A percentile compares a stretch with the other conserved stretches of the same genome.
Evolutionary conservation across 768 basidiomycete species (phyloP).

Genomic region (Serpula lacrymans): DNA sequence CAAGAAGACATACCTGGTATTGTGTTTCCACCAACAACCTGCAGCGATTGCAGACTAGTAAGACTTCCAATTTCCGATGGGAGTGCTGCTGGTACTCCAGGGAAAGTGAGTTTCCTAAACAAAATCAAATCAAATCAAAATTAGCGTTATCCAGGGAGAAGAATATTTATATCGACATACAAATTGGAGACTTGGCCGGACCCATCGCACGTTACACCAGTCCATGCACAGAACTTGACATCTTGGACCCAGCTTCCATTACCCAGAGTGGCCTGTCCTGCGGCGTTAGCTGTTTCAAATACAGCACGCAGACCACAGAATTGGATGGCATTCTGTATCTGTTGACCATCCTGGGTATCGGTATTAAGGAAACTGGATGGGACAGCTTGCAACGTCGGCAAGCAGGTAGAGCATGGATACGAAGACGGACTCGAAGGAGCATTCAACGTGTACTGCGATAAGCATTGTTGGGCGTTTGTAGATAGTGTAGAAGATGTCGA

Average conservation of each 20-base stretch:
- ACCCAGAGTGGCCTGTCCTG: constrained; percentile 36
- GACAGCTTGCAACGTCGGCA: constrained; percentile 36
- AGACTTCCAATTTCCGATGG: constrained; percentile 41
- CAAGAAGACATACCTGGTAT: constrained; percentile 36
- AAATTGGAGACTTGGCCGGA: constrained; percentile 38
- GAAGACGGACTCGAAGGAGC: constrained; percentile 39
- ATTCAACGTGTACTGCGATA: constrained; percentile 42
- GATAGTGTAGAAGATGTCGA: constrained; percentile 31
- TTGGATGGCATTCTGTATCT: constrained; percentile 36
- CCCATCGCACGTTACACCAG: constrained; percentile 41
- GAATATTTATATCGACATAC: constrained; percentile 25
- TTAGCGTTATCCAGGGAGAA: not conserved
- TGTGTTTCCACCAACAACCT: constrained; percentile 37
- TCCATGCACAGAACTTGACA: constrained; percentile 44
- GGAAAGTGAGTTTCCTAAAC: constrained; percentile 38
- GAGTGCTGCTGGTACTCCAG: constrained; percentile 43
- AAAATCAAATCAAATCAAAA: not conserved
- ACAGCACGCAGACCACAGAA: constrained; percentile 47
- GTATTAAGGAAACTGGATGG: constrained; percentile 30
- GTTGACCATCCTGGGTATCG: constrained; percentile 30
- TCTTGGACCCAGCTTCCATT: constrained; percentile 45
- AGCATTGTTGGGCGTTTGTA: constrained; percentile 39
- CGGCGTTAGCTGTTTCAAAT: constrained; percentile 34
- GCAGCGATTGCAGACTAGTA: constrained; percentile 34
- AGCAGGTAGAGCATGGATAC: constrained; percentile 47